Evolutionary conservation across 2,329 filamentous ascomycete genomes (phyloP).

Genomic region (Sporothrix phasma): DNA sequence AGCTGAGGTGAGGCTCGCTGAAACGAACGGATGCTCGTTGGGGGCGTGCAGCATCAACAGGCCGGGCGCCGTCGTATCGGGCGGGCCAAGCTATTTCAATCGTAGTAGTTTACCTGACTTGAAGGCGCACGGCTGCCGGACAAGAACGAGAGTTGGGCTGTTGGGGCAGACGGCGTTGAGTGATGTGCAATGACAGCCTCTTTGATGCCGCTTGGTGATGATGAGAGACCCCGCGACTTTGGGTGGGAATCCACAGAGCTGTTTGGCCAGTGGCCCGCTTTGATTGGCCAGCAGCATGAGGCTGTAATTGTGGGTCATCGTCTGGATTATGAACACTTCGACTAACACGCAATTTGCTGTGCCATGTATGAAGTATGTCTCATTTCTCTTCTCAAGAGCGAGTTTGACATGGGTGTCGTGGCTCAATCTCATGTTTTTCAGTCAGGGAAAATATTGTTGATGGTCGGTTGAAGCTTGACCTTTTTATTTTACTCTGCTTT

Average conservation of each 20-base stretch:
- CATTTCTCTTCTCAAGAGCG: too few relatives aligned
- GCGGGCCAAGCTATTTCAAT: background rate
- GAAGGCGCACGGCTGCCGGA: background rate
- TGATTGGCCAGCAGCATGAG: background rate
- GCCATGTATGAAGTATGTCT: too few relatives aligned
- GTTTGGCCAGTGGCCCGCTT: background rate
- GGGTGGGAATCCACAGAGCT: background rate
- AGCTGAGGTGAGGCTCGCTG: background rate
- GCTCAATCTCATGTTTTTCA: too few relatives aligned
- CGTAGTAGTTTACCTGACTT: background rate
- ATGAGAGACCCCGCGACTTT: constrained; percentile 1
- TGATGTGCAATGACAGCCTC: background rate
- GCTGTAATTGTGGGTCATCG: background rate
- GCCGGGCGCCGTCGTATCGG: background rate
- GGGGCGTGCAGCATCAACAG: background rate
- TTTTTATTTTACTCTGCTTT: too few relatives aligned
- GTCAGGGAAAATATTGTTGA: too few relatives aligned
- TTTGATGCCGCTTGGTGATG: background rate
- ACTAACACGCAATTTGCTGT: constrained; percentile 2
- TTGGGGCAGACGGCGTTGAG: background rate
- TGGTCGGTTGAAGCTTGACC: too few relatives aligned
- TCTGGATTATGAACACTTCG: too few relatives aligned
- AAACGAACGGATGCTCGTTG: background rate
- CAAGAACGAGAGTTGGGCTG: background rate
- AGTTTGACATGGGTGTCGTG: too few relatives aligned